Evolutionary conservation across 2,329 filamentous ascomycete species (phyloP), one percentile per base, ranked within the genome.

Genomic region (Cordyceps farinosa): DNA sequence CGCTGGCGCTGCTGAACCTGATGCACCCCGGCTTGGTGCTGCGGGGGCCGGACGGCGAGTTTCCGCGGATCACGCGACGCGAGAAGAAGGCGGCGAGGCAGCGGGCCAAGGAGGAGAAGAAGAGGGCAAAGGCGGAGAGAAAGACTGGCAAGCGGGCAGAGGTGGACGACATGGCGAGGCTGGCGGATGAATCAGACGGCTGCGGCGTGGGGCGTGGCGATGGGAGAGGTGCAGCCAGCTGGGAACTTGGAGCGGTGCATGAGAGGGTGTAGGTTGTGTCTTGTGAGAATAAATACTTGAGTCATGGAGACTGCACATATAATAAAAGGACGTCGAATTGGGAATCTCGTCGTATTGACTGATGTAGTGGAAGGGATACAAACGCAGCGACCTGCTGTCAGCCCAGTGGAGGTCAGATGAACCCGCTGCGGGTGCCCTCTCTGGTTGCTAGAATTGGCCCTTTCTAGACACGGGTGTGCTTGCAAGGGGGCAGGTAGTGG

Each of bases 1-100:
- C 34, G 64, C 81, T 66, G 22, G 62, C 76, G 3, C 64, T 78
- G 11, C 70, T 82, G 54, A 80, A 80, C 65, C 32, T 78, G 3
- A 66, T 80, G 36, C 82, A 85, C 69, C 82, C 82, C 0, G 82
- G 81, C 0, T 72, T 73, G 2, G 71, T 81, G n/a, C 72, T 83
- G 50, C 69, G 73, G 10, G 81, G 83, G 0, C 73, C 76, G 3
- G 75, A 78, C 38, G 76, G 78, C 62, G 77, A 82, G 63, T 79
- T 84, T 63, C 78, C 78, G 1, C 72, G 70, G 42, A 57, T 74
- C 22, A 76, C 70, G 34, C 73, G 79, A 36, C 73, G 73, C 64
- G 75, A 82, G 67, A 81, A 79, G 71, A 83, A 81, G 69, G 72
- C 71, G 5, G 73, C 76, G 47, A 75, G 70, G 62, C 70, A 72